Evolutionary conservation across 331 rosid genomes (phyloP).

Genomic region (Dryas integrifolia): DNA sequence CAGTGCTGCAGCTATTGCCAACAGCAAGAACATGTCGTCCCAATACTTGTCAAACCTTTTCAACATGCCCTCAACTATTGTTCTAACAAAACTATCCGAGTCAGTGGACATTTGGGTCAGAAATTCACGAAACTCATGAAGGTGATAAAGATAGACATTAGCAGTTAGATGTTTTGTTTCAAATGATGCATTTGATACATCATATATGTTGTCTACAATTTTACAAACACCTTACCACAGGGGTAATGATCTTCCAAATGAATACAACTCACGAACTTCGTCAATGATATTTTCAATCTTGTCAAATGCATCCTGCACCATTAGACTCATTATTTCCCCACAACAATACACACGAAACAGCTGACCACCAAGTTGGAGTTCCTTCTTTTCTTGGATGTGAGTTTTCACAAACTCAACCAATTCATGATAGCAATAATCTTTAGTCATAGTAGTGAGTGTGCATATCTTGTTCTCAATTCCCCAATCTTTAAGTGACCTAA

Average conservation of each 20-base stretch:
- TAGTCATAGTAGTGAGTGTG: constrained; percentile 2
- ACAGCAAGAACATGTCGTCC: constrained; percentile 18
- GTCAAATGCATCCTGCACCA: constrained; percentile 17
- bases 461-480: constrained; percentile 14
- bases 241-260: not conserved
- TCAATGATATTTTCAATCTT: not conserved
- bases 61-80: constrained; percentile 2
- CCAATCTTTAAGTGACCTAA: constrained; percentile 11
- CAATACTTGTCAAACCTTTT: constrained; percentile 18
- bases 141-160: constrained; percentile 19
- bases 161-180: constrained; percentile 1
- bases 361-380: constrained; percentile 4
- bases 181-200: constrained; percentile 13
- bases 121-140: constrained; percentile 2
- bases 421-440: not conserved
- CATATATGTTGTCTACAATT: constrained; percentile 1
- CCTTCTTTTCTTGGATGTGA: constrained; percentile 4
- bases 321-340: constrained; percentile 7
- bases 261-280: constrained; percentile 2
- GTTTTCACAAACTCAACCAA: constrained; percentile 1
- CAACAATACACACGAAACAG: constrained; percentile 19
- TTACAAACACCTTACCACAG: constrained; percentile 22
- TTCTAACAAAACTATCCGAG: constrained; percentile 4
- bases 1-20: constrained; percentile 20
- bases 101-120: constrained; percentile 3